A percentile compares a stretch with the other conserved stretches of the same genome.
These are phyloP conservation scores for Mycena galopus DNA, from an alignment of 768 basidiomycete genomes.

Conservation along the genomic window DNA sequence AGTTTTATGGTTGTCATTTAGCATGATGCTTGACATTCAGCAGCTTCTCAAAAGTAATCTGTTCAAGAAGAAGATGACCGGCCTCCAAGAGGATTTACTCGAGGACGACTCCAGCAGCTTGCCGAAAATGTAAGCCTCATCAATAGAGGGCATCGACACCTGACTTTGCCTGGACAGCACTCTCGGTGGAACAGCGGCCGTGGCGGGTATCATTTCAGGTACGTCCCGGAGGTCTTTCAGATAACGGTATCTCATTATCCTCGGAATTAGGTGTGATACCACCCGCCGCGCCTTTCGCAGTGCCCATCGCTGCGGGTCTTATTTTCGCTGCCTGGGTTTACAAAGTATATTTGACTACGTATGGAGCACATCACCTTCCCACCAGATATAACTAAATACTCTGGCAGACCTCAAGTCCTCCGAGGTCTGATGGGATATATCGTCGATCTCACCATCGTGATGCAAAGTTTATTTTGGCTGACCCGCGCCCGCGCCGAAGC, in stretches of 20 bases:
- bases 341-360: constrained; percentile 13
- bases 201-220: constrained; percentile 2
- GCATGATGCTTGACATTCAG: neutral
- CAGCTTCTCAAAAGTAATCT: constrained; percentile 8
- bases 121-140: constrained; percentile 1
- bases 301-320: constrained; percentile 2
- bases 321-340: constrained; percentile 11
- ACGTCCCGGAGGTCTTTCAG: neutral
- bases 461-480: constrained; percentile 38
- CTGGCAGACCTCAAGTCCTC: constrained; percentile 11
- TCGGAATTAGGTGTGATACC: constrained; percentile 3
- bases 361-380: neutral
- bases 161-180: neutral
- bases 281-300: constrained; percentile 3
- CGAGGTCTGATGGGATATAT: constrained; percentile 43
- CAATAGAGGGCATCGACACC: neutral
- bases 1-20: neutral
- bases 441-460: constrained; percentile 42
- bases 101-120: neutral
- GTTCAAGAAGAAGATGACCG: constrained; percentile 8
- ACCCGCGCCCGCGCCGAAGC: constrained; percentile 1
- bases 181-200: neutral
- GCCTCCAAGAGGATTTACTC: constrained; percentile 10
- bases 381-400: neutral
- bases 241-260: neutral